Conservation (phyloP, 2,329 filamentous ascomycete genomes). For the Macrophomina pseudophaseolina region DNA sequence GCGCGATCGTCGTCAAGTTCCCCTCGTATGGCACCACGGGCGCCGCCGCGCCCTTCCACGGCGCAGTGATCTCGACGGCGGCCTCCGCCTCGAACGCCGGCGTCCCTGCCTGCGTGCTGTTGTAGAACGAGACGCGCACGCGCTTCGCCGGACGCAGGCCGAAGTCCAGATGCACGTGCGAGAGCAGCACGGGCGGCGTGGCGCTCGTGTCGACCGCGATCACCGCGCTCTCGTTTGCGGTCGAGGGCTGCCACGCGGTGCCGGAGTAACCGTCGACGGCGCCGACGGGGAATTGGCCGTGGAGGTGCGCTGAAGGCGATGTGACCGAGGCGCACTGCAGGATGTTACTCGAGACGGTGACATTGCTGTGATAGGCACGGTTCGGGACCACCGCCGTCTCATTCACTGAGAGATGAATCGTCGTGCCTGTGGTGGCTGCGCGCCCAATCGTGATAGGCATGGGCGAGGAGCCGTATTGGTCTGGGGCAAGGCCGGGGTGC, state of each 20-base stretch:
- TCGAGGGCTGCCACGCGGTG: constrained; percentile 69
- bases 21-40: constrained; percentile 48
- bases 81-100: constrained; percentile 31
- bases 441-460: constrained; percentile 65
- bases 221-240: constrained; percentile 57
- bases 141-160: constrained; percentile 59
- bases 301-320: constrained; percentile 55
- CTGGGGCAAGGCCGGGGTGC: constrained; percentile 57
- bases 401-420: constrained; percentile 55
- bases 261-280: constrained; percentile 70
- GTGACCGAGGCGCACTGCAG: constrained; percentile 65
- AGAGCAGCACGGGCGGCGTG: constrained; percentile 48
- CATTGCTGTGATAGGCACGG: constrained; percentile 59
- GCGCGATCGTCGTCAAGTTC: constrained; percentile 53
- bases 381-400: constrained; percentile 63
- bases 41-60: constrained; percentile 43
- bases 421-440: constrained; percentile 32
- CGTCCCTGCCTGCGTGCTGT: constrained; percentile 45
- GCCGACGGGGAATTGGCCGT: constrained; percentile 72
- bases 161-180: constrained; percentile 65
- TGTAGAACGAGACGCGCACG: constrained; percentile 62
- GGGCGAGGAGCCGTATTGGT: constrained; percentile 56
- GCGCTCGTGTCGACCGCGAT: constrained; percentile 60
- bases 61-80: constrained; percentile 47
- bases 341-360: constrained; percentile 64